Evolutionary conservation across 2,329 filamentous ascomycete genomes (phyloP).

Genomic region (Metarhizium sp.): DNA sequence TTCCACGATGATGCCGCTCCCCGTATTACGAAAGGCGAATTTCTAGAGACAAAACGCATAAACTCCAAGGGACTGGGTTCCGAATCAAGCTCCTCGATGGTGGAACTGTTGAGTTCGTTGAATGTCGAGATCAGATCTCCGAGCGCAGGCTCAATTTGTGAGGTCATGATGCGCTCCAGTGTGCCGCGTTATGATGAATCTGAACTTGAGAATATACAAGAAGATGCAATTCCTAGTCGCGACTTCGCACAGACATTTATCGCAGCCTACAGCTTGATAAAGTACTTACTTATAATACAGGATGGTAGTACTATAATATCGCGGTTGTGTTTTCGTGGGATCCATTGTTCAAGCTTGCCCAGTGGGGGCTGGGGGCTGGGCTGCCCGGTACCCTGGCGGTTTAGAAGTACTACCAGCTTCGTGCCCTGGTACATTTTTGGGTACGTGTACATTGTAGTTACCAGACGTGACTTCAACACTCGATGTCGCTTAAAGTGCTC

Average conservation of each 20-base stretch:
- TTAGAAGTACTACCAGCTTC: no score
- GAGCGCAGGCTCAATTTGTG: slow-evolving; percentile 13
- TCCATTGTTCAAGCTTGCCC: no score
- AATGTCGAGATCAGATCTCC: slow-evolving; percentile 55
- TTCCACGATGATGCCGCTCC: slow-evolving; percentile 53
- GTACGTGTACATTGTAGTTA: no score
- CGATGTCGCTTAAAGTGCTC: no score
- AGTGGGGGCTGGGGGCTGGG: no score
- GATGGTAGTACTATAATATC: no score
- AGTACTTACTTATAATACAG: neutral
- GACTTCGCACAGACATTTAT: neutral
- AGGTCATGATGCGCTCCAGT: neutral
- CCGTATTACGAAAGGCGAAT: slow-evolving; percentile 66
- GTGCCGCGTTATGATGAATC: neutral
- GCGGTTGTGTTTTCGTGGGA: no score
- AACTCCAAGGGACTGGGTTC: slow-evolving; percentile 71
- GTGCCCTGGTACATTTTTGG: no score
- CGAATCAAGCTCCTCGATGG: slow-evolving; percentile 50
- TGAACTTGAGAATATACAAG: neutral
- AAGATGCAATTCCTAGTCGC: neutral
- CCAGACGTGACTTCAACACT: no score
- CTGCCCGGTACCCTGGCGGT: no score
- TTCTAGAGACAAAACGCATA: slow-evolving; percentile 65
- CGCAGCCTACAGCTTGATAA: neutral
- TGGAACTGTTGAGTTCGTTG: slow-evolving; percentile 58